phyloP scores from a whole-genome alignment of 2,329 filamentous ascomycete genomes.

The Botryosphaeria agaves region DNA sequence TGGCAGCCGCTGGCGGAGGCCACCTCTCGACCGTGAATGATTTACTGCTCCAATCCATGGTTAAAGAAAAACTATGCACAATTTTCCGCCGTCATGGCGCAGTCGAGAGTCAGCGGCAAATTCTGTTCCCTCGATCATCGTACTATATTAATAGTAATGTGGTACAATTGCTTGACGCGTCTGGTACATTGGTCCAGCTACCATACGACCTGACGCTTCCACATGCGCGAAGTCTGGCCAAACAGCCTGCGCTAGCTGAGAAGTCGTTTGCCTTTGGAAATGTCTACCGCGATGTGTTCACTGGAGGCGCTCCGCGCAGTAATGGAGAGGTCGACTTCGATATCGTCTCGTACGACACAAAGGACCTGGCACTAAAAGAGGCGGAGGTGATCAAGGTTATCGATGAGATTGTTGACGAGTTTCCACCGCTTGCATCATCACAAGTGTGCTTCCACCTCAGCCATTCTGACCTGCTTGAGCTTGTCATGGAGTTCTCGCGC shows the following conservation, averaged over 20 bases:
- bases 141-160: conserved; percentile 55
- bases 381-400: conserved; percentile 88
- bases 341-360: conserved; percentile 66
- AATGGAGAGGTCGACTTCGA: conserved; percentile 93
- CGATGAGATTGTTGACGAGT: conserved; percentile 71
- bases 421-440: conserved; percentile 53
- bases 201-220: conserved; percentile 86
- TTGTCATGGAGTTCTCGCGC: conserved; percentile 81
- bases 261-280: conserved; percentile 76
- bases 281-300: conserved; percentile 65
- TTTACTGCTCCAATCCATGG: conserved; percentile 52
- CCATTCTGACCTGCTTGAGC: conserved; percentile 69
- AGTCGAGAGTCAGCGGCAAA: conserved; percentile 57
- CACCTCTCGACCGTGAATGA: conserved; percentile 28
- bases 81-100: conserved; percentile 86
- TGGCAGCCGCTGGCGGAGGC: conserved; percentile 12
- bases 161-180: conserved; percentile 64
- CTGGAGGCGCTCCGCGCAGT: conserved; percentile 64
- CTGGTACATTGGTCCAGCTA: conserved; percentile 80
- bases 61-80: conserved; percentile 54
- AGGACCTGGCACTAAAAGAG: conserved; percentile 77
- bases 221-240: conserved; percentile 69
- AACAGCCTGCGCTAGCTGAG: conserved; percentile 45
- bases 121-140: conserved; percentile 64
- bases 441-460: conserved; percentile 83